Base-by-base conservation (phyloP, 2,329 filamentous ascomycete species). In the Ophiocordyceps sinensis region DNA sequence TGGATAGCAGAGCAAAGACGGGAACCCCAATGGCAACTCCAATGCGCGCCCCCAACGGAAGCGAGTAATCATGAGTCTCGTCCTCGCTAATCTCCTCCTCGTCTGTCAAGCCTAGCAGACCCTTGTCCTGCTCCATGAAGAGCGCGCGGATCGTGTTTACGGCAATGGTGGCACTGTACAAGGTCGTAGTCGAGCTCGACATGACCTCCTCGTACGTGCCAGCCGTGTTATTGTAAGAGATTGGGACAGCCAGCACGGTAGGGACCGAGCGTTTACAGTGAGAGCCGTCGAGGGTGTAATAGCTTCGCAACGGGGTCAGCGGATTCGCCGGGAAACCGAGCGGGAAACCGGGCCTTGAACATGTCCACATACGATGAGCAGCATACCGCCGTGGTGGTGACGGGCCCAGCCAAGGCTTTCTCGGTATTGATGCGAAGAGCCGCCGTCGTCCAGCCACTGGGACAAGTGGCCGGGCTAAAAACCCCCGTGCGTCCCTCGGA, bases 391-490 rank as follows among this genome's bases (percentile, higher is more conserved):
- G 61, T 64, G 7, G 59, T 64, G n/a, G 58, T 63, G 23, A 26
- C 23, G 26, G 55, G 54, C 36, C 54, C 49, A 11, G 48, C 45
- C 39, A 45, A 43, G 28, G 44, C 43, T 38, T 54, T 49, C 10
- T 58, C 51, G 3, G 52, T 55, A 31, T 56, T 54, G 21, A 57
- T 51, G 2, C 45, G 48, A 8, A 61, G 45, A 14, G 56, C 54
- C 28, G 53, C 62, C 4, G 62, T 65, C 7, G 59, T 62, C 62
- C 62, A 65, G 23, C 62, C 59, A 43, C 54, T 51, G 31, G 62
- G 62, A 37, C 62, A 65, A 23, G 58, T 60, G 3, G 53, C 62
- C 10, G 62, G 62, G 38, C 62, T 64, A 30, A 62, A 65, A 5
- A 63, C 55, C 19, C 62, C 62, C 4, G 59, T 63, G 17, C 55